phyloP scores from a whole-genome alignment of 2,329 filamentous ascomycete species.

The Talaromyces sp. region DNA sequence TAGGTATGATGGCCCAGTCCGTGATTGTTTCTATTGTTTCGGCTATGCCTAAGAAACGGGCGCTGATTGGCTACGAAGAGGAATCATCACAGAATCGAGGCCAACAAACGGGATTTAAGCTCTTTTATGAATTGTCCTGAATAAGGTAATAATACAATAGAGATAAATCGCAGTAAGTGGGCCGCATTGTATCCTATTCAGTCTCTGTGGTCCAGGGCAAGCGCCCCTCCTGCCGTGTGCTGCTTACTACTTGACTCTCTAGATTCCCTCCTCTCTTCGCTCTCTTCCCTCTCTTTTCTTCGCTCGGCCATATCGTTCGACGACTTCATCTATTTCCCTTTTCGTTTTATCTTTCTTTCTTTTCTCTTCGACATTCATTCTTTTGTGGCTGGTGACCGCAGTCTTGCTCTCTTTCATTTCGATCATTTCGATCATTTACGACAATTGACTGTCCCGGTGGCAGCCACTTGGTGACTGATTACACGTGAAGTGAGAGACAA shows the following conservation, averaged over 20 bases:
- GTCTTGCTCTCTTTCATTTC: conserved; percentile 14
- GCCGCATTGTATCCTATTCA: background rate
- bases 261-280: background rate
- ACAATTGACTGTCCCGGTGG: conserved; percentile 14
- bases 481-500: background rate
- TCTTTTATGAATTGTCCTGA: background rate
- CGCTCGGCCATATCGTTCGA: background rate
- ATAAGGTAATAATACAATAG: background rate
- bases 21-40: background rate
- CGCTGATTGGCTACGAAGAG: background rate
- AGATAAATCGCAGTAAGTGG: conserved; percentile 1
- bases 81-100: background rate
- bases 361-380: conserved; percentile 7
- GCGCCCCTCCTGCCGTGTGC: conserved; percentile 3
- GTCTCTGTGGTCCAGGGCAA: background rate
- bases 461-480: conserved; percentile 5
- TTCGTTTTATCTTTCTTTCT: background rate
- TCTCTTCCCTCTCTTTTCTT: background rate
- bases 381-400: conserved; percentile 15
- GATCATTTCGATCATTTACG: conserved; percentile 2
- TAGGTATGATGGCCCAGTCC: background rate
- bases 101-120: background rate
- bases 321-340: background rate
- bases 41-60: background rate
- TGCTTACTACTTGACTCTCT: conserved; percentile 9